These are phyloP conservation scores for Pichia scutulata DNA, from an alignment of 805 yeast genomes.

Conservation along the genomic window DNA sequence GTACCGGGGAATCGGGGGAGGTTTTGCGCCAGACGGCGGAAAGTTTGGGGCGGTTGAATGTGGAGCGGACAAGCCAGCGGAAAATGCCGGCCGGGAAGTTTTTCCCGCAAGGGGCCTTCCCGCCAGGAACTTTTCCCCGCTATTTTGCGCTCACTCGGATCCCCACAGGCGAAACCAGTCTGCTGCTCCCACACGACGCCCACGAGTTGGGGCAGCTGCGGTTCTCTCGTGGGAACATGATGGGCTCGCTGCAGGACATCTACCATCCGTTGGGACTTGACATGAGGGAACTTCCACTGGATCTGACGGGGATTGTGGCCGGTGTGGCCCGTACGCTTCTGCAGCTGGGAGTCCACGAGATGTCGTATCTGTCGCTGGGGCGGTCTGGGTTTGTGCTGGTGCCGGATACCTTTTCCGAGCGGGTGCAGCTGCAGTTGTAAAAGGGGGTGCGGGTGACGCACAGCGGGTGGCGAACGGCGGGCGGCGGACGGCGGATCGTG, in stretches of 20 bases:
- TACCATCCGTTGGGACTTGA: conserved; percentile 52
- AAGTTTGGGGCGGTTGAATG: conserved; percentile 21
- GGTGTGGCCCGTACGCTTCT: conserved; percentile 49
- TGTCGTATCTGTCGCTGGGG: conserved; percentile 57
- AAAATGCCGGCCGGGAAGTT: not conserved
- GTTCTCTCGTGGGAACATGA: conserved; percentile 33
- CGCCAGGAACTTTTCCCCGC: conserved; percentile 30
- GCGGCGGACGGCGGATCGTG: no score
- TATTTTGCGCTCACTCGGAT: conserved; percentile 49
- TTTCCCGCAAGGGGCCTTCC: no score
- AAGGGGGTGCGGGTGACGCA: not conserved
- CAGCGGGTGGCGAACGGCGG: no score
- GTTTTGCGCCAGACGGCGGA: conserved; percentile 38
- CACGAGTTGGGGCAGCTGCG: conserved; percentile 31
- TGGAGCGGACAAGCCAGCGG: conserved; percentile 4
- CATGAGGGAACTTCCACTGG: conserved; percentile 44
- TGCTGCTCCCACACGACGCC: conserved; percentile 38
- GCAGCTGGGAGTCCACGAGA: conserved; percentile 31
- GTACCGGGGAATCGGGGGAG: conserved; percentile 38
- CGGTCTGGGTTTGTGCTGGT: conserved; percentile 52
- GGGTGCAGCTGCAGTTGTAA: conserved; percentile 12
- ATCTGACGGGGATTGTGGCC: conserved; percentile 59
- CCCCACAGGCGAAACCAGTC: conserved; percentile 41
- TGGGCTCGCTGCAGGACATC: conserved; percentile 51
- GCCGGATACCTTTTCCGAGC: conserved; percentile 35